These are phyloP conservation scores for Akanthomyces uredinophilus DNA, from an alignment of 2,329 filamentous ascomycete species.

Conservation along the genomic window DNA sequence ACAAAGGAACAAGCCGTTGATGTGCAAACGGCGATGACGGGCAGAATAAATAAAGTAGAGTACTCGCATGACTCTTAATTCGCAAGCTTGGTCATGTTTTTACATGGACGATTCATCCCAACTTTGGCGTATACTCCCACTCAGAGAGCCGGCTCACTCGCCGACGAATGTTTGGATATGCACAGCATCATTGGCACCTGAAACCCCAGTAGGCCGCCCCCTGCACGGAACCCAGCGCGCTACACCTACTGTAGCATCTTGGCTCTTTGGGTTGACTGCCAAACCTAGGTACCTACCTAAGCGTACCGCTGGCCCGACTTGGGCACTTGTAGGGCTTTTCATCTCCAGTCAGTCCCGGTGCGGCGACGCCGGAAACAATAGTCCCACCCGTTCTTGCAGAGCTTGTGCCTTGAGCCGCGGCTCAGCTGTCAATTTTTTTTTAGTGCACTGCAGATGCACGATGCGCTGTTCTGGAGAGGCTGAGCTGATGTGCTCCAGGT, in stretches of 20 bases:
- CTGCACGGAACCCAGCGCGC: no score
- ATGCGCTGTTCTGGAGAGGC: neutral
- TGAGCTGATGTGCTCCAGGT: neutral
- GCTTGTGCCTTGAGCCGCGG: slow-evolving; percentile 12
- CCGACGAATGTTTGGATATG: neutral
- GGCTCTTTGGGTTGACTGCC: no score
- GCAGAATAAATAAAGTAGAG: neutral
- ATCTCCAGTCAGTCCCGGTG: neutral
- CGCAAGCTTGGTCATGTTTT: no score
- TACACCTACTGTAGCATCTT: no score
- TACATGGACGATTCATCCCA: neutral
- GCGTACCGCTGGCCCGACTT: neutral
- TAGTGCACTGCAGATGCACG: no score
- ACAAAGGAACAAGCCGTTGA: no score
- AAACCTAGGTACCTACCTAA: no score
- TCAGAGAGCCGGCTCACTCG: neutral
- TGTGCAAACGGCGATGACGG: neutral
- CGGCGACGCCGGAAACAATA: slow-evolving; percentile 6
- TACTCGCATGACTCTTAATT: no score
- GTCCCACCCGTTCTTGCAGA: neutral
- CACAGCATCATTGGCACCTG: neutral
- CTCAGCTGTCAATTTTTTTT: slow-evolving; percentile 5
- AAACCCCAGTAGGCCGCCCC: neutral
- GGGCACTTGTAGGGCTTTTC: neutral
- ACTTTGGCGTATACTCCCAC: neutral